Evolutionary conservation across 2,329 filamentous ascomycete species (phyloP), one percentile per base, ranked within the genome.

Genomic region (Metarhizium anisopliae): DNA sequence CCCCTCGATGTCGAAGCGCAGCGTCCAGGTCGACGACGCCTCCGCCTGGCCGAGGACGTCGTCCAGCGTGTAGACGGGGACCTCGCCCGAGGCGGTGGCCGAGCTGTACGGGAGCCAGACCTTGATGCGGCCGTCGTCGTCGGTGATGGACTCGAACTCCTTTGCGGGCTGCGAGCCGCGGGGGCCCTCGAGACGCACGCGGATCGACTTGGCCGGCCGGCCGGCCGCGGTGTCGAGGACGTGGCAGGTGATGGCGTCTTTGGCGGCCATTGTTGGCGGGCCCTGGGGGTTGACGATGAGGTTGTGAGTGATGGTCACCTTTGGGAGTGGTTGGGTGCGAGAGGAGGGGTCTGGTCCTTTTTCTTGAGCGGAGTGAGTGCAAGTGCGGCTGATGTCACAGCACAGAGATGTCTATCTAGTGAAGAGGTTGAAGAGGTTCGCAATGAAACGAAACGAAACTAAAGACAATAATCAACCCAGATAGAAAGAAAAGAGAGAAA

Each of bases 171-270:
- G 56, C 47, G 57, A 63, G 52, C 67, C 70, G 6, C 78, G 78
- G 13, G 45, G 45, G 0, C 51, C 40, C 51, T 83, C 74, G 25
- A 91, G 81, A 55, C 80, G 83, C 56, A 92, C 87, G 60, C 78
- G 77, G 64, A 94, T 81, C 59, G 77, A 76, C 56, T 77, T 71
- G 16, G 83, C 89, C 25, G 89, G 89, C 56, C 79, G 79, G 66
- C 89, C 89, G 59, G 80, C 74, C n/a, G 84, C 81, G 11, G 89
- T 93, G 77, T 94, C 88, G 69, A 94, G 88, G 70, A 92, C 82
- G 77, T 94, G 89, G 77, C 89, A 93, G 70, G 89, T 93, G 66
- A 94, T 93, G 67, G 82, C 83, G 67, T 84, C 82, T 66, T 81
- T 83, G 57, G 56, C 50, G 32, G 61, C 20, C 57, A 59, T 59